Evolutionary conservation across 257 asterid genomes (phyloP), one percentile per base, ranked within the genome.

Genomic region (Solanum sejunctum): DNA sequence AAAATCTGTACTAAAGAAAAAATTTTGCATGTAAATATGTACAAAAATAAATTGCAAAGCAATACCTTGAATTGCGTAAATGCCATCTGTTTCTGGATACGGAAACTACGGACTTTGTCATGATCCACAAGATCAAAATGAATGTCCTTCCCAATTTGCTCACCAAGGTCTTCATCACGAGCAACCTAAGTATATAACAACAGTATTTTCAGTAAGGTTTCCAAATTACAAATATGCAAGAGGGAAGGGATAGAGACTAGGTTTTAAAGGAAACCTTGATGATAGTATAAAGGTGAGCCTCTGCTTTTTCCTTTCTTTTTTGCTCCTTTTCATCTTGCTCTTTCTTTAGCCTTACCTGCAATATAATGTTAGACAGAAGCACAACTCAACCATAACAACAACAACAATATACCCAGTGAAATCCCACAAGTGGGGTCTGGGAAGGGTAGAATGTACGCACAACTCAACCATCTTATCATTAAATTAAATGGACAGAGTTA

Each of bases 81-180:
- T 28, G 96, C 84, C 41, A 85, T 85, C 81, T 95, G 93, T 87
- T 95, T 95, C 92, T 93, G 97, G 85, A 95, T 94, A 57, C 98
- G 95, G 58, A 95, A 95, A 83, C 87, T 86, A 72, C 85, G 94
- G 89, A 94, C 97, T 93, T 93, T 93, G 81, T 94, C 98, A 91
- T 95, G 98, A 89, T 95, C 97, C 70, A 95, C 96, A 64, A 95
- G 93, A 90, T 95, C 98, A 91, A 95, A 95, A 91, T 93, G 91
- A 87, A 92, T 89, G 8, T 93, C 94, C 82, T 80, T 91, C 58
- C 98, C 98, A 90, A 95, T 91, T 88, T 95, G 98, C 69, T 90
- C 92, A 43, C 83, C 88, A 49, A 95, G 88, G 84, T 95, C 98
- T 75, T 87, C 93, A 85, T 95, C 97, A 32, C 96, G 94, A 80